Conservation (phyloP, 1,284 basidiomycete species). For the Fomitopsis palustris region DNA sequence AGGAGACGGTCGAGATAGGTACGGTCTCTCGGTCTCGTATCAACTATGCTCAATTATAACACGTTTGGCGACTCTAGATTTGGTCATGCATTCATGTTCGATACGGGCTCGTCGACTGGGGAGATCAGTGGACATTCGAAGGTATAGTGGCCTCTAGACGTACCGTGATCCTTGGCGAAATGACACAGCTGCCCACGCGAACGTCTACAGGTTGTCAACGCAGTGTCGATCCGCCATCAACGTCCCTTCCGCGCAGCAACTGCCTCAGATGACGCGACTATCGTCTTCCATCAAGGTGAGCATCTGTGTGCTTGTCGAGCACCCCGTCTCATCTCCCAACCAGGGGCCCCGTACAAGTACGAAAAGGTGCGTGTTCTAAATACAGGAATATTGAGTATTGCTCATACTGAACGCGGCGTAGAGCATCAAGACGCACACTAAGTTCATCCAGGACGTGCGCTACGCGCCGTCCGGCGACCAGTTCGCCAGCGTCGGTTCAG, state of each 20-base stretch:
- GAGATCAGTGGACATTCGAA: conserved; percentile 94
- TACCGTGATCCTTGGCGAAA: background rate
- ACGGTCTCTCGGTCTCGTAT: conserved; percentile 24
- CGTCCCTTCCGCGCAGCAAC: conserved; percentile 92
- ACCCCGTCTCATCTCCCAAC: background rate
- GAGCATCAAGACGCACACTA: conserved; percentile 88
- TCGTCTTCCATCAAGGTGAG: conserved; percentile 79
- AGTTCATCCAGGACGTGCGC: conserved; percentile 92
- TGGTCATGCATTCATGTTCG: conserved; percentile 85
- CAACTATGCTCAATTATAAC: no score
- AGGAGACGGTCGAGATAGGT: conserved; percentile 94
- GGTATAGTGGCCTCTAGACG: conserved; percentile 36
- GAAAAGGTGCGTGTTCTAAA: conserved; percentile 54
- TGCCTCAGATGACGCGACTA: conserved; percentile 78
- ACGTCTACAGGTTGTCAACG: conserved; percentile 68
- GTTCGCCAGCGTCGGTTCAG: conserved; percentile 91
- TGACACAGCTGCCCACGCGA: background rate
- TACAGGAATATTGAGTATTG: no score
- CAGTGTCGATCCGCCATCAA: conserved; percentile 86
- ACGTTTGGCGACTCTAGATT: conserved; percentile 59
- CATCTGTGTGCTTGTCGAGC: background rate
- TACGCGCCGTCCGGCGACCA: conserved; percentile 80
- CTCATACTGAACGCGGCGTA: conserved; percentile 20
- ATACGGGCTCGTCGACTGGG: conserved; percentile 87
- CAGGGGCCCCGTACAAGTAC: conserved; percentile 87